Conservation (phyloP, 257 asterid genomes). For the Verbena officinalis region DNA sequence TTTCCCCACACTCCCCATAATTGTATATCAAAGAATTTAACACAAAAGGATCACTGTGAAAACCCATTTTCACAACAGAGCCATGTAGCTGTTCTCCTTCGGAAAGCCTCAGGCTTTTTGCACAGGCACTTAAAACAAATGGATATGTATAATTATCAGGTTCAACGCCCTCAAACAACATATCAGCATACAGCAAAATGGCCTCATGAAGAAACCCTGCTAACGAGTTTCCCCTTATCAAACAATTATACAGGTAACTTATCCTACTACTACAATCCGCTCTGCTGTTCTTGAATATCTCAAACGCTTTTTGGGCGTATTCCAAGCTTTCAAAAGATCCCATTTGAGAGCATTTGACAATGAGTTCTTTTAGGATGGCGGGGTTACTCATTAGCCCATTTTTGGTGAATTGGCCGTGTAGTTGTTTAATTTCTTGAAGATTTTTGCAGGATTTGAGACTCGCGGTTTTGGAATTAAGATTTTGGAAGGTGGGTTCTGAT, state of each 20-base stretch:
- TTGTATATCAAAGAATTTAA: conserved; percentile 46
- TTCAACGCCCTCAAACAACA: conserved; percentile 42
- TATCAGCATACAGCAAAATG: conserved; percentile 37
- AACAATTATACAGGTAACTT: conserved; percentile 43
- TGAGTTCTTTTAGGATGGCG: conserved; percentile 36
- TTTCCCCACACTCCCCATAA: conserved; percentile 58
- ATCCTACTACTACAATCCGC: conserved; percentile 28
- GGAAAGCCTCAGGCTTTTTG: conserved; percentile 37
- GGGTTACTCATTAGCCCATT: conserved; percentile 37
- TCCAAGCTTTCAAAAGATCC: conserved; percentile 50
- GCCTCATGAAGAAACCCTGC: conserved; percentile 37
- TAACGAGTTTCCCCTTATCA: conserved; percentile 47
- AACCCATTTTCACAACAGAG: conserved; percentile 47
- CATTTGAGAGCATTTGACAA: conserved; percentile 42
- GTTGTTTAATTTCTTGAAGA: conserved; percentile 48
- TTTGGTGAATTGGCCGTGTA: conserved; percentile 50
- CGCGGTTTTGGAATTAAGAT: conserved; percentile 13
- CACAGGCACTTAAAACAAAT: conserved; percentile 55
- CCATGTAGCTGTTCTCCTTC: conserved; percentile 50
- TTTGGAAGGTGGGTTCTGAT: conserved; percentile 30
- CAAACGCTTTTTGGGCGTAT: conserved; percentile 43
- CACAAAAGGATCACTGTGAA: conserved; percentile 38
- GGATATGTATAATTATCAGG: conserved; percentile 61
- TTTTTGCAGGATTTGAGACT: conserved; percentile 50
- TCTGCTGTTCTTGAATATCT: conserved; percentile 29